A percentile compares a stretch with the other conserved stretches of the same genome.
These are phyloP conservation scores for Bipolaris oryzae DNA, from an alignment of 2,329 filamentous ascomycete species.

Conservation along the genomic window DNA sequence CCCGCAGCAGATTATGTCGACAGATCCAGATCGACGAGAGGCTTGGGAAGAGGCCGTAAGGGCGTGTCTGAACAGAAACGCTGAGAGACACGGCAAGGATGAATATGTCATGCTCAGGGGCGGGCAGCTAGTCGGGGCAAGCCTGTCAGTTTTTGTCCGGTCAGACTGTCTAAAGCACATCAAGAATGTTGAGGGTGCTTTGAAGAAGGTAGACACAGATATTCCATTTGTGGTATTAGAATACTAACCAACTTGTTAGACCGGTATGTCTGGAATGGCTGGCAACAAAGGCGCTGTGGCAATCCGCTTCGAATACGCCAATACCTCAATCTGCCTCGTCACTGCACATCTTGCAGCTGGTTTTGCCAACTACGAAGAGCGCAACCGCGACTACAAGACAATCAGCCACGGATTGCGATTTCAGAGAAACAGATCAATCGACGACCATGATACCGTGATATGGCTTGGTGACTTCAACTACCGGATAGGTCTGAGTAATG, in stretches of 20 bases:
- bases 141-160: conserved; percentile 88
- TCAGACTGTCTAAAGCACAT: conserved; percentile 77
- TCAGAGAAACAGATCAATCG: conserved; percentile 86
- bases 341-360: conserved; percentile 96
- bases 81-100: conserved; percentile 68
- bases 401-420: conserved; percentile 88
- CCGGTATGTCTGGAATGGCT: conserved; percentile 92
- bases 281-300: conserved; percentile 98
- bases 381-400: conserved; percentile 89
- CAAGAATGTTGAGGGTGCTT: conserved; percentile 94
- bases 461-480: conserved; percentile 99
- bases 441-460: conserved; percentile 84
- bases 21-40: conserved; percentile 83
- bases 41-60: conserved; percentile 86
- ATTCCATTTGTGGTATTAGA: not conserved
- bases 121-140: conserved; percentile 92
- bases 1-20: conserved; percentile 99
- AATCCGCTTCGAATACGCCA: conserved; percentile 92
- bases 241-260: conserved; percentile 54
- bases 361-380: conserved; percentile 94
- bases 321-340: conserved; percentile 91
- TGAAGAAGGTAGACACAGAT: conserved; percentile 72
- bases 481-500: conserved; percentile 82
- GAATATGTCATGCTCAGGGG: conserved; percentile 89
- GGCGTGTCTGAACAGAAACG: conserved; percentile 74